Percentiles rank a stretch among this genome's conserved stretches.
These are phyloP conservation scores for Cladorrhinum samala DNA, from an alignment of 495 filamentous ascomycete species.

Conservation along the genomic window DNA sequence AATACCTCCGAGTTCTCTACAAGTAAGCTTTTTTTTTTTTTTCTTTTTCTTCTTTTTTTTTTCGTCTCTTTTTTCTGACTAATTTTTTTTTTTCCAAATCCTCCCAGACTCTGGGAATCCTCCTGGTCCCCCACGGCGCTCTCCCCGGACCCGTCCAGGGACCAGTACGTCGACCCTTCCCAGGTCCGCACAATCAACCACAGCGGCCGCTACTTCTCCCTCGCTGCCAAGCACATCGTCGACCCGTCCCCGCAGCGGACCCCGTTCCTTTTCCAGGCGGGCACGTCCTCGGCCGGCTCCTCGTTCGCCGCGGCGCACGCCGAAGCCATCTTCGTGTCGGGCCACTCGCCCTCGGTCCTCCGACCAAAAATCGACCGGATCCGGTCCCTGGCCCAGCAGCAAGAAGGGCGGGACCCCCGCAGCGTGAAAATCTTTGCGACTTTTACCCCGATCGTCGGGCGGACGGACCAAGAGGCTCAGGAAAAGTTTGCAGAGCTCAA, in stretches of 20 bases:
- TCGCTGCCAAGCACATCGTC: constrained; percentile 48
- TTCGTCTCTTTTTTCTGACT: background rate
- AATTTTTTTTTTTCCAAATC: too few species aligned
- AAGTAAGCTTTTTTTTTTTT: constrained; percentile 30
- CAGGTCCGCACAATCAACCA: constrained; percentile 56
- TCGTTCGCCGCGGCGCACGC: constrained; percentile 56
- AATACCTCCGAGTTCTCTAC: constrained; percentile 54
- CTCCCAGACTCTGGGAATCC: constrained; percentile 50
- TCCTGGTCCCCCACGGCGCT: constrained; percentile 55
- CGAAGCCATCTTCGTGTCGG: constrained; percentile 59
- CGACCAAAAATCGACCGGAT: constrained; percentile 50
- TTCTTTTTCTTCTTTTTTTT: background rate
- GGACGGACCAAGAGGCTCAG: constrained; percentile 51
- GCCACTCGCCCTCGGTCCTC: constrained; percentile 46
- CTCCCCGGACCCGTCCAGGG: constrained; percentile 40
- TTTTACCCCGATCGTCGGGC: constrained; percentile 51
- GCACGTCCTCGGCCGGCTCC: constrained; percentile 52
- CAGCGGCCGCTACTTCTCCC: constrained; percentile 51
- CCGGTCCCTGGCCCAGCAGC: constrained; percentile 42
- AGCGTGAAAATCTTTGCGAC: constrained; percentile 56
- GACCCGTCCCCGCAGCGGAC: constrained; percentile 59
- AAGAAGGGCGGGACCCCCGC: constrained; percentile 49
- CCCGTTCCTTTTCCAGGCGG: constrained; percentile 60
- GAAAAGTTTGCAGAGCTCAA: constrained; percentile 47
- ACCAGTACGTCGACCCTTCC: constrained; percentile 48